phyloP scores from a whole-genome alignment of 805 yeast species.

The Sporopachydermia lactativora region DNA sequence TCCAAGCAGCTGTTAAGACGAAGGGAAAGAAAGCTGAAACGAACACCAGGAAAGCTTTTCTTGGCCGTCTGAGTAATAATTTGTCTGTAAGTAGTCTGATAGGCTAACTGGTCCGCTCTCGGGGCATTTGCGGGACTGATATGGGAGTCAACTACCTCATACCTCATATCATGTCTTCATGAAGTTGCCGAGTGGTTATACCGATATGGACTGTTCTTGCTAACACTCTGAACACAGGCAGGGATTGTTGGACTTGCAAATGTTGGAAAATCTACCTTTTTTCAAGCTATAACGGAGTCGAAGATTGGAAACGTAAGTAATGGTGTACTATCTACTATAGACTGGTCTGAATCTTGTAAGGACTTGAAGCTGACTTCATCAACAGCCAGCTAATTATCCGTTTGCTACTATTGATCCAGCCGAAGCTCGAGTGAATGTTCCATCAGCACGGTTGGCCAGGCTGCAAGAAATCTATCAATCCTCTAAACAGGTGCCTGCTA shows the following conservation, averaged over 20 bases:
- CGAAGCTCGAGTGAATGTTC: conserved; percentile 61
- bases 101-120: no score
- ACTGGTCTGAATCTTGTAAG: no score
- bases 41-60: background rate
- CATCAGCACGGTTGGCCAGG: conserved; percentile 44
- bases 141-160: background rate
- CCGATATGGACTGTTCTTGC: background rate
- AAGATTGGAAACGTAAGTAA: conserved; percentile 38
- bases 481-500: conserved; percentile 51
- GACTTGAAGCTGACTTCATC: no score
- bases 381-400: conserved; percentile 62
- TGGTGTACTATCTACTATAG: conserved; percentile 32
- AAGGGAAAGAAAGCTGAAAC: background rate
- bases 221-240: no score
- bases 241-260: conserved; percentile 78
- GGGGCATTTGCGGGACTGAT: no score
- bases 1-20: background rate
- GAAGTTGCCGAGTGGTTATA: background rate
- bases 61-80: background rate
- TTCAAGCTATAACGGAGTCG: conserved; percentile 62
- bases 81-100: background rate
- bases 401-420: conserved; percentile 73
- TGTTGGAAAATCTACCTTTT: conserved; percentile 70
- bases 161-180: background rate
- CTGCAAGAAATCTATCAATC: conserved; percentile 44